These are phyloP conservation scores for Atkinsonella hypoxylon DNA, from an alignment of 2,329 filamentous ascomycete species.

Conservation along the genomic window DNA sequence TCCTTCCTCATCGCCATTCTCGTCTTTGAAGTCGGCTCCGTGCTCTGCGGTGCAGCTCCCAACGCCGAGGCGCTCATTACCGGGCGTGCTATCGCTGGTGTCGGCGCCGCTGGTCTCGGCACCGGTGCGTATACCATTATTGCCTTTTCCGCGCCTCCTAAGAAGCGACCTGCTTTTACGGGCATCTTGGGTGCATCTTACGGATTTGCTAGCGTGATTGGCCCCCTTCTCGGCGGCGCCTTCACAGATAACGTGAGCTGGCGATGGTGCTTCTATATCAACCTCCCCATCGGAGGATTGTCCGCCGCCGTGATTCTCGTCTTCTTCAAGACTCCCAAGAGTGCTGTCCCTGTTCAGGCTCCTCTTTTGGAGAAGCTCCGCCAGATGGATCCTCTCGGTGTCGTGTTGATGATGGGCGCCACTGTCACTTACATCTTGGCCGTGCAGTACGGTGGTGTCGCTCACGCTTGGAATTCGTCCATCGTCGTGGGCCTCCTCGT, in stretches of 20 bases:
- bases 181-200: slow-evolving; percentile 26
- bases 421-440: slow-evolving; percentile 32
- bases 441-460: slow-evolving; percentile 34
- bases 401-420: slow-evolving; percentile 31
- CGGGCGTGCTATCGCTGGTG: slow-evolving; percentile 34
- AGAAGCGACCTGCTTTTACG: slow-evolving; percentile 24
- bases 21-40: slow-evolving; percentile 42
- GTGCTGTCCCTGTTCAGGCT: slow-evolving; percentile 24
- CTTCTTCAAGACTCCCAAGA: slow-evolving; percentile 30
- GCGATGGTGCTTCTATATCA: slow-evolving; percentile 30
- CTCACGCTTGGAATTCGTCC: slow-evolving; percentile 29
- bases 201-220: slow-evolving; percentile 16
- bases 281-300: slow-evolving; percentile 24
- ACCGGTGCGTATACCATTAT: slow-evolving; percentile 39
- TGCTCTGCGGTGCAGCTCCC: slow-evolving; percentile 36
- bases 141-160: slow-evolving; percentile 27
- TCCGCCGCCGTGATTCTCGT: slow-evolving; percentile 24
- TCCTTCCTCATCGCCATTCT: slow-evolving; percentile 35
- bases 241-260: slow-evolving; percentile 26
- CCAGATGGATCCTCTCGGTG: slow-evolving; percentile 36
- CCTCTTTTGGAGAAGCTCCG: slow-evolving; percentile 30
- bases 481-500: slow-evolving; percentile 31
- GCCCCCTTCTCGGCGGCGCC: slow-evolving; percentile 24
- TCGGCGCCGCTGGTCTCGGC: slow-evolving; percentile 34
- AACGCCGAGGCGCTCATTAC: slow-evolving; percentile 36